phyloP scores from a whole-genome alignment of 148 eudicot species.

The Suaeda aralocaspica region DNA sequence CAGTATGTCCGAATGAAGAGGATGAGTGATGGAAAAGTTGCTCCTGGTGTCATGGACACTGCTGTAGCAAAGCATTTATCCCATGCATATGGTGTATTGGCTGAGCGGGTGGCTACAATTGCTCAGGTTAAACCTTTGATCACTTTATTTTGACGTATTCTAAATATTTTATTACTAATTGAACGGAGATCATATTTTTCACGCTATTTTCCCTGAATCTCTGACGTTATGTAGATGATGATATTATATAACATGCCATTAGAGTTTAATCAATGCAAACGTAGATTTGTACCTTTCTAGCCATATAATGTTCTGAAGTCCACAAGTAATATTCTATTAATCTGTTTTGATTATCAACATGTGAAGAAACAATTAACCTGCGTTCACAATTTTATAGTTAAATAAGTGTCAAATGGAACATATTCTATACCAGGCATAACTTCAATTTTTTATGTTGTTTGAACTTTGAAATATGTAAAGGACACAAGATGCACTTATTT shows the following conservation, averaged over 20 bases:
- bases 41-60: slow-evolving; percentile 93
- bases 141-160: neutral
- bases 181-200: neutral
- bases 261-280: neutral
- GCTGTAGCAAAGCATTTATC: slow-evolving; percentile 90
- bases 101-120: slow-evolving; percentile 82
- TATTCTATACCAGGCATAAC: neutral
- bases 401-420: neutral
- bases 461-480: neutral
- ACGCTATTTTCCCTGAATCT: neutral
- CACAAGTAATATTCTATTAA: neutral
- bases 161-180: neutral
- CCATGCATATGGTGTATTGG: slow-evolving; percentile 78
- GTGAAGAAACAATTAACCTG: neutral
- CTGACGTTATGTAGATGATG: neutral
- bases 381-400: neutral
- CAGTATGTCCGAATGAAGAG: slow-evolving; percentile 82
- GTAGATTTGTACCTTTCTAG: neutral
- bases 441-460: neutral
- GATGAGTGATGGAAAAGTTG: slow-evolving; percentile 60
- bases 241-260: neutral
- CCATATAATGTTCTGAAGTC: neutral
- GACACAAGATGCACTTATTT: too few species aligned
- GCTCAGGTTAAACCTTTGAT: slow-evolving; percentile 53
- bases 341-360: neutral